These are phyloP conservation scores for Sporisorium iseilematis-ciliati DNA, from an alignment of 1,284 basidiomycete genomes.

Conservation along the genomic window DNA sequence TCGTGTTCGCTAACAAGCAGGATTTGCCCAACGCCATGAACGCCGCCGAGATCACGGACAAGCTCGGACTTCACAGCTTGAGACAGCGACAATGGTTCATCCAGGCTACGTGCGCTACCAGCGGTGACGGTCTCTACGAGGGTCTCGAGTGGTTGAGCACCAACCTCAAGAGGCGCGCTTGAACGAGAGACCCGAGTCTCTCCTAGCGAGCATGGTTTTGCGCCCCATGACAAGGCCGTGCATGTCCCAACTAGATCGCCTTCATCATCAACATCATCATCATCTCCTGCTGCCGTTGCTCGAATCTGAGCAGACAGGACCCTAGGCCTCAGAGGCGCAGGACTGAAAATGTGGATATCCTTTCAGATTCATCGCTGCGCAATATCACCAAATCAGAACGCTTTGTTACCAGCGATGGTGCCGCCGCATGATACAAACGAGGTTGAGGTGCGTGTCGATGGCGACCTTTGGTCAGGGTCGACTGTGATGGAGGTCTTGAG, in stretches of 20 bases:
- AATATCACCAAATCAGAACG: slow-evolving; percentile 45
- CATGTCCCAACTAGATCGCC: slow-evolving; percentile 32
- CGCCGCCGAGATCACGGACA: slow-evolving; percentile 99
- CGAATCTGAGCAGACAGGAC: slow-evolving; percentile 27
- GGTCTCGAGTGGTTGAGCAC: slow-evolving; percentile 80
- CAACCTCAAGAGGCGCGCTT: slow-evolving; percentile 86
- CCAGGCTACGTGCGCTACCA: slow-evolving; percentile 98
- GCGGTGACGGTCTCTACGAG: slow-evolving; percentile 98
- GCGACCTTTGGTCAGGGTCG: not conserved
- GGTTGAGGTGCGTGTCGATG: not conserved
- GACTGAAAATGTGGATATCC: slow-evolving; percentile 54
- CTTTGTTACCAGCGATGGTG: slow-evolving; percentile 1
- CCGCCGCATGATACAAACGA: too few species aligned
- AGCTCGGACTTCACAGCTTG: slow-evolving; percentile 96
- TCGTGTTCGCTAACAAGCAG: slow-evolving; percentile 99
- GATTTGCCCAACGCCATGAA: slow-evolving; percentile 99
- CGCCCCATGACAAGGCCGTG: too few species aligned
- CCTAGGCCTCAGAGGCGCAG: slow-evolving; percentile 24
- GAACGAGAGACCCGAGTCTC: slow-evolving; percentile 68
- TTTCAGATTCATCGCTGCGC: slow-evolving; percentile 22
- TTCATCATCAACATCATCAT: slow-evolving; percentile 12
- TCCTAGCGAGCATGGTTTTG: slow-evolving; percentile 13
- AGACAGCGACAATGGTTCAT: slow-evolving; percentile 90
- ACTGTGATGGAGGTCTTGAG: too few species aligned
- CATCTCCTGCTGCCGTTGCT: slow-evolving; percentile 35